Base-by-base conservation (phyloP, 371 early-diverging fungal genomes). In the Mortierella sp. region DNA sequence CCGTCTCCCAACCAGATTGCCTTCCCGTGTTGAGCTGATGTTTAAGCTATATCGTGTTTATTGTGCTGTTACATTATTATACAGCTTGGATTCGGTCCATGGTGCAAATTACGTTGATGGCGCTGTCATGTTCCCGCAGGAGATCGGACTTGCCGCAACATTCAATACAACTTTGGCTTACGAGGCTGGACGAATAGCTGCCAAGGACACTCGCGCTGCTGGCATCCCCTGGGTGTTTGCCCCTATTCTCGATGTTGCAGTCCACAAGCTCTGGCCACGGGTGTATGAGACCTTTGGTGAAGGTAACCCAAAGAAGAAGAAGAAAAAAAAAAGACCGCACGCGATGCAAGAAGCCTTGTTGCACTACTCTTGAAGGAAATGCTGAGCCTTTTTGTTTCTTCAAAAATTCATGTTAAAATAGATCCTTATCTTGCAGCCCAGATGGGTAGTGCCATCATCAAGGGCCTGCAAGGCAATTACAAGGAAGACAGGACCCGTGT, bases 251-350 rank as follows among this genome's bases (percentile, higher is more conserved):
- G 91, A 91, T 56, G 67, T 91, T 46, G 85, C 85, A 0, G 85
- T 85, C 23, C 86, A 84, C 53, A 90, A 90, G 75, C 84, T 87
- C 54, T 91, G 91, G 91, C 83, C 90, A 2, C 84, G 91, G 14
- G 85, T 85, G 1, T 91, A 86, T 63, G 90, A 91, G 53, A 80
- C 80, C 54, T 83, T 84, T 73, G 85, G 85, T 15, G 80, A 76
- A 62, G 72, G 75, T 64, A 43, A 28, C n/a, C n/a, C n/a, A n/a
- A n/a, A n/a, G n/a, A n/a, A n/a, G n/a, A n/a, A n/a, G n/a, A n/a
- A n/a, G n/a, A n/a, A n/a, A n/a, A n/a, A n/a, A n/a, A n/a, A n/a
- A n/a, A n/a, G n/a, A n/a, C n/a, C n/a, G n/a, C n/a, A n/a, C n/a
- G n/a, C n/a, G n/a, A n/a, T n/a, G n/a, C n/a, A n/a, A n/a, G n/a